A percentile compares a stretch with the other conserved stretches of the same genome.
phyloP scores from a whole-genome alignment of 306 rosid species.

The Mimosa pudica region DNA sequence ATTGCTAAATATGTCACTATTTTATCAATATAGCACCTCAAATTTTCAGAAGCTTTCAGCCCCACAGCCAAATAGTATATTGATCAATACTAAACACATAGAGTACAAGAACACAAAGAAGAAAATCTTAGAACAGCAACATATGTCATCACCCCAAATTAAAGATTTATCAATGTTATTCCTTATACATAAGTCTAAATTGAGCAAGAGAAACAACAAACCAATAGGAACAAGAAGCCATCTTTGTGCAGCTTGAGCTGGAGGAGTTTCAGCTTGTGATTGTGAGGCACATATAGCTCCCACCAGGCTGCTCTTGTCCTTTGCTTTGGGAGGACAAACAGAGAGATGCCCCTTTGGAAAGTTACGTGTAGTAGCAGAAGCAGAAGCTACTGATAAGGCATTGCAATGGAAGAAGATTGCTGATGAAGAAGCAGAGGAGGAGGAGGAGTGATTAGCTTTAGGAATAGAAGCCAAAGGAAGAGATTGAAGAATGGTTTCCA shows the following conservation, averaged over 20 bases:
- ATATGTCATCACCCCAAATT: not conserved
- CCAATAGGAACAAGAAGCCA: constrained; percentile 96
- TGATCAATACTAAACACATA: not conserved
- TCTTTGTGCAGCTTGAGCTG: constrained; percentile 42
- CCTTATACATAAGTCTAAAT: constrained; percentile 1
- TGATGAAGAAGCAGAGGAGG: constrained; percentile 29
- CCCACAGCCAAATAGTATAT: not conserved
- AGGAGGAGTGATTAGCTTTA: constrained; percentile 34
- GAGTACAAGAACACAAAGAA: not conserved
- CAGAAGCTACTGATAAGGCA: constrained; percentile 40
- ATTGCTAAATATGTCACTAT: not conserved
- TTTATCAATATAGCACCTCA: not conserved
- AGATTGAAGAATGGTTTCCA: constrained; percentile 56
- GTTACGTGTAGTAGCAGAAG: constrained; percentile 33
- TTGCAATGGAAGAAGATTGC: constrained; percentile 35
- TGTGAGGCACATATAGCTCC: constrained; percentile 48
- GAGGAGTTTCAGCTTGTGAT: constrained; percentile 44
- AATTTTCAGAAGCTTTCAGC: not conserved
- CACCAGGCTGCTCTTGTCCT: constrained; percentile 33
- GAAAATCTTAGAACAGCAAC: not conserved
- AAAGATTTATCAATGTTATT: not conserved
- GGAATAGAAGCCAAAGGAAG: constrained; percentile 48
- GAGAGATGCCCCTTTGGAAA: constrained; percentile 44
- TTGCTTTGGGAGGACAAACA: constrained; percentile 34
- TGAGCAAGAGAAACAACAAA: constrained; percentile 39